Evolutionary conservation across 768 basidiomycete species (phyloP).

Genomic region (Auricularia heimuer): DNA sequence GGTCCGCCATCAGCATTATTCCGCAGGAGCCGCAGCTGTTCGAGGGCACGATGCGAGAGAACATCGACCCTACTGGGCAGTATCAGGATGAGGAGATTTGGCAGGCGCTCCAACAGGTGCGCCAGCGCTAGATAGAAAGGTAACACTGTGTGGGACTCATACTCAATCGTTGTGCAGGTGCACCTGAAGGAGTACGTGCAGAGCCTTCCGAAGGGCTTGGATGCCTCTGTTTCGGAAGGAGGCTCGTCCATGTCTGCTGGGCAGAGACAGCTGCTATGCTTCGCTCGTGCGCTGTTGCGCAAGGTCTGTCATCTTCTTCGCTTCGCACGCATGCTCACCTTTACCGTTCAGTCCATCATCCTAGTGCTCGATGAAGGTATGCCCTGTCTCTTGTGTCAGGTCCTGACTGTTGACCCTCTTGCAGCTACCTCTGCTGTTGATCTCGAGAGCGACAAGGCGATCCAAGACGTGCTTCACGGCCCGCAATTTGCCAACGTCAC

Average conservation of each 20-base stretch:
- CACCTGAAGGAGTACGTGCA: constrained; percentile 64
- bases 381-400: no score
- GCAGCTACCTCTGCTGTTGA: constrained; percentile 83
- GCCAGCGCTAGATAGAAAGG: constrained; percentile 14
- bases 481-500: constrained; percentile 69
- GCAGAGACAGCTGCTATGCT: constrained; percentile 81
- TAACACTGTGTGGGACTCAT: neutral
- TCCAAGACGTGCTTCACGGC: constrained; percentile 81
- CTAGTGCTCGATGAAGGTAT: constrained; percentile 88
- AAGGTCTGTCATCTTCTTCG: constrained; percentile 34
- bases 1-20: constrained; percentile 75
- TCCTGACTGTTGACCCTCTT: no score
- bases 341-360: constrained; percentile 53
- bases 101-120: constrained; percentile 64
- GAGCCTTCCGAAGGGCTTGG: constrained; percentile 52
- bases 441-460: constrained; percentile 78
- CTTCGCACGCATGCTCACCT: neutral
- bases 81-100: constrained; percentile 78
- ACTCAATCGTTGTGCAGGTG: constrained; percentile 28
- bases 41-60: constrained; percentile 69
- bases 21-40: constrained; percentile 41
- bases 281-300: constrained; percentile 73
- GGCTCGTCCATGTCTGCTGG: constrained; percentile 77
- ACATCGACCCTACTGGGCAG: constrained; percentile 77
- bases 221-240: constrained; percentile 65